These are phyloP conservation scores for Chaetomium sp. DNA, from an alignment of 2,329 filamentous ascomycete genomes.

Conservation along the genomic window DNA sequence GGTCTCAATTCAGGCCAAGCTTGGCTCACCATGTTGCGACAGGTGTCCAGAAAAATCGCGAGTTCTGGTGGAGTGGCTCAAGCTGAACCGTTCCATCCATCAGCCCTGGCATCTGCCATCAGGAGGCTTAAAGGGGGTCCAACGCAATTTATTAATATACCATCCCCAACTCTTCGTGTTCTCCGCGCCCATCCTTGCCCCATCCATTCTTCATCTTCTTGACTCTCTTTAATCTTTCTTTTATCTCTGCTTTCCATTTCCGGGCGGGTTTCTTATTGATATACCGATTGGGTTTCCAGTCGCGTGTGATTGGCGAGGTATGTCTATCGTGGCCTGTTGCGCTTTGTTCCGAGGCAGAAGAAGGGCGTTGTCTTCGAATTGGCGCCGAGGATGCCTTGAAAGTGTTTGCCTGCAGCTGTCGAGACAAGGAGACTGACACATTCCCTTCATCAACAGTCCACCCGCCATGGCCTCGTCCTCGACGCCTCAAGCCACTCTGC, in stretches of 20 bases:
- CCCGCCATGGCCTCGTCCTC: conserved; percentile 50
- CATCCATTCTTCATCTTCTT: conserved; percentile 23
- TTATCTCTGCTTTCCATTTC: conserved; percentile 19
- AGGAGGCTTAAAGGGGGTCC: conserved; percentile 26
- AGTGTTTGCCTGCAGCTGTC: not conserved
- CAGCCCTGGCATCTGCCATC: conserved; percentile 28
- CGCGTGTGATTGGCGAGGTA: conserved; percentile 19
- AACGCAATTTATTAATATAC: conserved; percentile 26
- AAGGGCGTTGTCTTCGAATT: not conserved
- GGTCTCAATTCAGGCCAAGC: not conserved
- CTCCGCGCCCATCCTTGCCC: not conserved
- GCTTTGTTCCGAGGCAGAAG: not conserved
- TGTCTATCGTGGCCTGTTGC: not conserved
- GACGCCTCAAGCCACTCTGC: conserved; percentile 60
- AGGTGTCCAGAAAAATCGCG: conserved; percentile 29
- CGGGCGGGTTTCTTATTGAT: conserved; percentile 7
- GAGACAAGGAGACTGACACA: not conserved
- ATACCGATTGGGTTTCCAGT: not conserved
- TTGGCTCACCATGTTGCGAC: conserved; percentile 16
- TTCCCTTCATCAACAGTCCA: not conserved
- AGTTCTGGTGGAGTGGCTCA: conserved; percentile 5
- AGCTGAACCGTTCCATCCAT: conserved; percentile 10
- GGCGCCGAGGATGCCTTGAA: not conserved
- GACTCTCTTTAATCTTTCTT: conserved; percentile 31
- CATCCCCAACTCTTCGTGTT: conserved; percentile 13